A percentile compares a stretch with the other conserved stretches of the same genome.
phyloP scores from a whole-genome alignment of 148 eudicot genomes.

The Cornus kousa region DNA sequence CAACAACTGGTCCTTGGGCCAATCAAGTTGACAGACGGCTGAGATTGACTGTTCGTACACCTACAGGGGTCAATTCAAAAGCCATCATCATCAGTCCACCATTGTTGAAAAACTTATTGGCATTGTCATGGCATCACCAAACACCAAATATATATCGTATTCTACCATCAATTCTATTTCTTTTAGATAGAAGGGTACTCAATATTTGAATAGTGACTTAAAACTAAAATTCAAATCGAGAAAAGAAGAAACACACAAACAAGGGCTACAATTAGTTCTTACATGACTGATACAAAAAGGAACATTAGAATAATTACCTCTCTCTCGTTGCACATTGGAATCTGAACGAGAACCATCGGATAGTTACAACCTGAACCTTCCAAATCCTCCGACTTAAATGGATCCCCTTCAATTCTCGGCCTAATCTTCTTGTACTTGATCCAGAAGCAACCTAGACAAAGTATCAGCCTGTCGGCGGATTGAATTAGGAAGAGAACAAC shows the following conservation, averaged over 20 bases:
- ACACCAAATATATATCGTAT: too few relatives aligned
- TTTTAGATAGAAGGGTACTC: too few relatives aligned
- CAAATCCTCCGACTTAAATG: constrained; percentile 33
- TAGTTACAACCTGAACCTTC: constrained; percentile 34
- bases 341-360: constrained; percentile 66
- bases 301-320: constrained; percentile 32
- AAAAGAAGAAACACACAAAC: not conserved
- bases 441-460: constrained; percentile 62
- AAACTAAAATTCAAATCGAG: not conserved
- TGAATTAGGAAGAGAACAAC: constrained; percentile 52
- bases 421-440: constrained; percentile 43
- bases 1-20: constrained; percentile 61
- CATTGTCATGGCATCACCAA: too few relatives aligned
- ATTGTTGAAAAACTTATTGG: not conserved
- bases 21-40: constrained; percentile 67
- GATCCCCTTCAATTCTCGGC: constrained; percentile 35
- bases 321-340: constrained; percentile 61
- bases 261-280: not conserved
- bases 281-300: not conserved
- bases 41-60: constrained; percentile 75
- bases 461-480: constrained; percentile 46
- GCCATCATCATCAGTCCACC: constrained; percentile 10
- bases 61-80: constrained; percentile 24
- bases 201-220: not conserved
- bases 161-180: not conserved